Conservation (phyloP, 1,139 yeast genomes). For the Candida neerlandica region DNA sequence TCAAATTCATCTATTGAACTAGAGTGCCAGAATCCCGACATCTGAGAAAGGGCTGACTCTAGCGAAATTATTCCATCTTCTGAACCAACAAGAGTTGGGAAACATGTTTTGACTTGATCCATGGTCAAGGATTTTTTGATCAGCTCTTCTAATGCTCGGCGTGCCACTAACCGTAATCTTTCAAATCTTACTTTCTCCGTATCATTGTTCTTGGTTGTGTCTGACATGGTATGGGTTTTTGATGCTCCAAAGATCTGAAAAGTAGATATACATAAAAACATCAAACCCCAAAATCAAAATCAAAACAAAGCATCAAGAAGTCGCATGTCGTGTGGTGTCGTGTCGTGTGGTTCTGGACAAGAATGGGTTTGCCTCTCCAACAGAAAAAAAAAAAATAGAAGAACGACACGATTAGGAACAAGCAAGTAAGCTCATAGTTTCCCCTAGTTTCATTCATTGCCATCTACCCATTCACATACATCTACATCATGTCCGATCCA, state of each 20-base stretch:
- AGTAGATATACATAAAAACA: background rate
- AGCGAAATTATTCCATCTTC: slow-evolving; percentile 55
- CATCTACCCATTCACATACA: background rate
- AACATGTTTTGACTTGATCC: slow-evolving; percentile 66
- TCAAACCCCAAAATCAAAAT: background rate
- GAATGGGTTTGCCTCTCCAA: background rate
- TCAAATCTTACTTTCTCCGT: slow-evolving; percentile 48
- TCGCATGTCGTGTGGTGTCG: background rate
- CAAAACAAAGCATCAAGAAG: background rate
- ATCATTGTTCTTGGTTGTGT: background rate
- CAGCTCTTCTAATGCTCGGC: slow-evolving; percentile 71
- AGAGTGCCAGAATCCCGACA: slow-evolving; percentile 60
- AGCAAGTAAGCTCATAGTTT: background rate
- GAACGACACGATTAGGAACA: background rate
- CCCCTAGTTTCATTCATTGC: background rate
- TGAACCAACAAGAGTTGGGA: slow-evolving; percentile 57
- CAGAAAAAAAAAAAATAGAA: background rate
- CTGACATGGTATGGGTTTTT: background rate
- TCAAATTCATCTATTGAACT: slow-evolving; percentile 65
- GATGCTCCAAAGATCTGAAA: background rate
- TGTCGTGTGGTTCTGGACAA: slow-evolving; percentile 3
- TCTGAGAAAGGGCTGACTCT: slow-evolving; percentile 61
- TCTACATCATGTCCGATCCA: slow-evolving; percentile 40
- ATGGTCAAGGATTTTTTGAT: slow-evolving; percentile 56
- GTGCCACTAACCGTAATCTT: slow-evolving; percentile 56